Base-by-base conservation (phyloP, 2,329 filamentous ascomycete genomes). In the Epichloe elymi region DNA sequence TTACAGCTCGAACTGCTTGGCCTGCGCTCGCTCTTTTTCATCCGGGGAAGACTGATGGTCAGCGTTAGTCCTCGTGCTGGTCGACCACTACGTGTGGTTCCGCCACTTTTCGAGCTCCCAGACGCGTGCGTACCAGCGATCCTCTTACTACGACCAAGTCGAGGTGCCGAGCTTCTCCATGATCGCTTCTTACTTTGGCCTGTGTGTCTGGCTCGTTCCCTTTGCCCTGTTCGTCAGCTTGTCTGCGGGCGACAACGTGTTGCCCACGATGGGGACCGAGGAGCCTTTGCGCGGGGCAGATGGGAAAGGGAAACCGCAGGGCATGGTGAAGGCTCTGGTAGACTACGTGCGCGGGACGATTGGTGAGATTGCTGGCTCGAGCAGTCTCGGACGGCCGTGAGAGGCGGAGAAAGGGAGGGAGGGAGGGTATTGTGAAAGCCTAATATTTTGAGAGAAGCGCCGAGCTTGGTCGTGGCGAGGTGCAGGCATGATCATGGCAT, bases 81-180 rank as follows among this genome's bases (percentile, higher is more conserved):
- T 85, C 37, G 95, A 98, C 67, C 93, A 98, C 67, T 96, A 88
- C 69, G 74, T 95, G 48, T 98, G 93, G 91, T 97, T 98, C 74
- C 80, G 80, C 51, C 84, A 97, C 70, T 98, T 98, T 68, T 91
- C 86, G 53, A 69, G 74, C 51, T 73, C 76, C 51, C 77, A 83
- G 56, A 67, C 76, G 46, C 69, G 67, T 50, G 72, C 80, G 3
- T 80, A 83, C 67, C 69, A 75, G 51, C 73, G 77, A 60, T 72
- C 75, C 3, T 77, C 80, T 50, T 75, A 79, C 63, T 83, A 85
- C 63, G 80, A 87, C 56, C 72, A 74, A 52, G 70, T 74, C 51
- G 69, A 80, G 49, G 64, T 88, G 43, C 93, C 93, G 0, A 84
- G 79, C 38, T 98, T 98, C 66, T 90, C 88, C 17, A 88, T 97